A percentile compares a stretch with the other conserved stretches of the same genome.
These are phyloP conservation scores for Myxozyma nipponensis DNA, from an alignment of 805 yeast genomes.

Conservation along the genomic window DNA sequence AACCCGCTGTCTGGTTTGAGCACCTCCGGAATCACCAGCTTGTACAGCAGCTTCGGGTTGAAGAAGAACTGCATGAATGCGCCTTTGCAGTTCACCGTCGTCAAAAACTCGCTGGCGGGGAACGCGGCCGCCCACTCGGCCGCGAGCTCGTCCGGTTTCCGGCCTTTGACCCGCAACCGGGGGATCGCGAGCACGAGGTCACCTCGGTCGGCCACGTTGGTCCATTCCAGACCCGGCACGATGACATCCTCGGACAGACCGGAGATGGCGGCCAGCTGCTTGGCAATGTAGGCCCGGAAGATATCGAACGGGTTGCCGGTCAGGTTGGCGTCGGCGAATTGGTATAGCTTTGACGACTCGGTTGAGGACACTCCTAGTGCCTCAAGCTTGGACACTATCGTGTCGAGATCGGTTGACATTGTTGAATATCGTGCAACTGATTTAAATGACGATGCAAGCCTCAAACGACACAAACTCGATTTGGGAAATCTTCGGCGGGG, in stretches of 20 bases:
- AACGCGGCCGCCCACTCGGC: slow-evolving; percentile 73
- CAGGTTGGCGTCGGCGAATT: slow-evolving; percentile 45
- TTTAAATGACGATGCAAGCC: too few relatives aligned
- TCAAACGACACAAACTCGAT: too few relatives aligned
- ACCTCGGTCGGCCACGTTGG: slow-evolving; percentile 82
- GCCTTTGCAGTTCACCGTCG: slow-evolving; percentile 76
- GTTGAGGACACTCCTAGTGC: slow-evolving; percentile 15
- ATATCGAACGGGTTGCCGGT: slow-evolving; percentile 77
- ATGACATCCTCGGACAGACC: slow-evolving; percentile 67
- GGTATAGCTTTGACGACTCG: slow-evolving; percentile 1
- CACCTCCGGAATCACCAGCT: slow-evolving; percentile 65
- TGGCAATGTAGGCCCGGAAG: slow-evolving; percentile 82
- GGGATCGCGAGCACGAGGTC: slow-evolving; percentile 92
- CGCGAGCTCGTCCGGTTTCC: slow-evolving; percentile 71
- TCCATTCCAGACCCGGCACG: slow-evolving; percentile 83
- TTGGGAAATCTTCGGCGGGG: too few relatives aligned
- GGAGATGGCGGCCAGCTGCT: slow-evolving; percentile 67
- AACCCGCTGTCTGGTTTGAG: slow-evolving; percentile 50
- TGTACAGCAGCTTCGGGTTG: slow-evolving; percentile 59
- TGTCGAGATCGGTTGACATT: not conserved
- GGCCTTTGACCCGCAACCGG: slow-evolving; percentile 76
- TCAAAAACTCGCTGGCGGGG: slow-evolving; percentile 65
- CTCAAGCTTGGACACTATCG: not conserved
- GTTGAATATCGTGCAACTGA: too few relatives aligned
- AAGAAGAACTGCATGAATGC: slow-evolving; percentile 89